phyloP scores from a whole-genome alignment of 108 stramenopile genomes.

The Cyclotella choctawhatcheeana region DNA sequence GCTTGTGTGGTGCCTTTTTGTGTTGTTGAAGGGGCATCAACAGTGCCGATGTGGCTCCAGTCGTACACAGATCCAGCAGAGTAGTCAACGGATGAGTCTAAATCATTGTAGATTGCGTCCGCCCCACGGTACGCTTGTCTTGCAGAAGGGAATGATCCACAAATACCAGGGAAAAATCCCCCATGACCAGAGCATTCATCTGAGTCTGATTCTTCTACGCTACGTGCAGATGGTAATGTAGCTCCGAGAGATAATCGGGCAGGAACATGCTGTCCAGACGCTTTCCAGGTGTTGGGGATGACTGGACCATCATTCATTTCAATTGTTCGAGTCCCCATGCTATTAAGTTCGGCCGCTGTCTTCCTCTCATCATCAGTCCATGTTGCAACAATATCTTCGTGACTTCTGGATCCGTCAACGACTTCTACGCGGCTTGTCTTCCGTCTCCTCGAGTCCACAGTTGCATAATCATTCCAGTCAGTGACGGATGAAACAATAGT shows the following conservation, averaged over 20 bases:
- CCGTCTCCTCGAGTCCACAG: background rate
- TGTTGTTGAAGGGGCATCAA: too few species aligned
- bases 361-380: background rate
- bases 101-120: conserved; percentile 2
- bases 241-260: conserved; percentile 5
- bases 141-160: conserved; percentile 14
- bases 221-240: background rate
- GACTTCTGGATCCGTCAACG: background rate
- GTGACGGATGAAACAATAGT: conserved; percentile 25
- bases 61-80: background rate
- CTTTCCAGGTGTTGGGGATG: conserved; percentile 18
- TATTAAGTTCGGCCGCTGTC: conserved; percentile 37
- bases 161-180: conserved; percentile 5
- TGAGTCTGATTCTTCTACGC: conserved; percentile 9
- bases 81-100: conserved; percentile 20
- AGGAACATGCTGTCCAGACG: background rate
- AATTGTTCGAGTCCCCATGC: conserved; percentile 26
- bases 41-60: conserved; percentile 40
- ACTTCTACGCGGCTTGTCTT: background rate
- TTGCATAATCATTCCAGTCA: conserved; percentile 22
- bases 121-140: background rate
- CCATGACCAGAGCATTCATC: background rate
- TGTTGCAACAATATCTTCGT: conserved; percentile 6
- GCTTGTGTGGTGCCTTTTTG: too few species aligned
- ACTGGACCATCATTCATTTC: conserved; percentile 27